Base-by-base conservation (phyloP, 2,329 filamentous ascomycete genomes). In the Botrytis fragariae region DNA sequence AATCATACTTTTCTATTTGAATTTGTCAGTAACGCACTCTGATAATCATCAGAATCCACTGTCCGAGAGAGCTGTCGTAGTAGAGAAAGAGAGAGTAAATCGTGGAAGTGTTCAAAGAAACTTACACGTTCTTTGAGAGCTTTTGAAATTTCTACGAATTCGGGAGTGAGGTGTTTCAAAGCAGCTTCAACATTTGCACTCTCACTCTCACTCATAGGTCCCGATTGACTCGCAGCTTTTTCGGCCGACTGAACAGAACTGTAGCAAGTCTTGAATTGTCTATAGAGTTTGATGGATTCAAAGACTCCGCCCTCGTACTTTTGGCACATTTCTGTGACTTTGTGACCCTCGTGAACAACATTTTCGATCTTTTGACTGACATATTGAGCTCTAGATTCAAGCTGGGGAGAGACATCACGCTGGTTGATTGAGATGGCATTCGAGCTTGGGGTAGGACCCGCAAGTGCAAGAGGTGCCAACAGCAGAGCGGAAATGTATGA, bases 391-490 rank as follows among this genome's bases (percentile, higher is more conserved):
- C 62, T 48, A 20, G 48, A 32, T 39, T 44, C 29, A 32, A 72
- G 45, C 16, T 39, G n/a, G 32, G 22, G 18, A 39, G 48, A 51
- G 29, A 25, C 25, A 51, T 51, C 59, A 32, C 44, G 42, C 18
- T 69, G 65, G 37, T 22, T 42, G 35, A 69, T 59, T 32, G 65
- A 69, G 51, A 42, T 42, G 20, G n/a, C 8, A 32, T 44, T 51
- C 22, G 48, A 20, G 10, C 37, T 57, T 12, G 65, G 16, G 29
- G 16, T 20, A 16, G 48, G 48, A n/a, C n/a, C 25, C 18, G 68
- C 54, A 57, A 64, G 44, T 54, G 45, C 35, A n/a, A 71, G 22
- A 39, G 69, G 59, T 5, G 69, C 69, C n/a, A 71, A 29, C 5
- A 71, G 37, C 5, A 71, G 32, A 44, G 44, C 44, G 10, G 35